A percentile compares a stretch with the other conserved stretches of the same genome.
phyloP scores from a whole-genome alignment of 306 rosid genomes.

The Pterocarpus macrocarpus region DNA sequence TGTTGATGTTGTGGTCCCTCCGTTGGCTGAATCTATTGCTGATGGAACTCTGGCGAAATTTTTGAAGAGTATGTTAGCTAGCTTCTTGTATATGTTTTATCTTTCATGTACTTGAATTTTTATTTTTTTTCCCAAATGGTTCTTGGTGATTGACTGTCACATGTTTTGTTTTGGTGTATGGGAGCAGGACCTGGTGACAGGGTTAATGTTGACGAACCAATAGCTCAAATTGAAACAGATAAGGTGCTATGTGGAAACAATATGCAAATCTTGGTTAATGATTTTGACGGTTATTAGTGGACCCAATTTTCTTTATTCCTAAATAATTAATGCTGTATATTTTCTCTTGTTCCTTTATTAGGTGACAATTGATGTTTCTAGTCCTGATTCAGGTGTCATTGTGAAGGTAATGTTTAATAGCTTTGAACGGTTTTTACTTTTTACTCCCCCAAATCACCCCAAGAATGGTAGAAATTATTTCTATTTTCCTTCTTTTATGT shows the following conservation, averaged over 20 bases:
- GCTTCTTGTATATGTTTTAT: conserved; percentile 1
- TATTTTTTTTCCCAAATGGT: background rate
- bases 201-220: conserved; percentile 78
- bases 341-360: conserved; percentile 48
- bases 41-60: conserved; percentile 83
- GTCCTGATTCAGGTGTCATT: conserved; percentile 84
- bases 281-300: conserved; percentile 24
- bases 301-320: conserved; percentile 4
- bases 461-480: background rate
- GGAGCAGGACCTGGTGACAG: conserved; percentile 75
- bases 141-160: conserved; percentile 39
- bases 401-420: conserved; percentile 60
- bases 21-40: conserved; percentile 81
- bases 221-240: conserved; percentile 92
- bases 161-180: conserved; percentile 44
- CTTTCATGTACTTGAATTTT: background rate
- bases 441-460: background rate
- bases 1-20: conserved; percentile 83
- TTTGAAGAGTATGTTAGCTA: conserved; percentile 71
- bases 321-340: conserved; percentile 16
- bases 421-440: background rate
- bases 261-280: conserved; percentile 38
- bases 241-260: conserved; percentile 59
- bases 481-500: background rate
- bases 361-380: conserved; percentile 88